Conservation (phyloP, 306 rosid species). For the Amphicarpaea edgeworthii region DNA sequence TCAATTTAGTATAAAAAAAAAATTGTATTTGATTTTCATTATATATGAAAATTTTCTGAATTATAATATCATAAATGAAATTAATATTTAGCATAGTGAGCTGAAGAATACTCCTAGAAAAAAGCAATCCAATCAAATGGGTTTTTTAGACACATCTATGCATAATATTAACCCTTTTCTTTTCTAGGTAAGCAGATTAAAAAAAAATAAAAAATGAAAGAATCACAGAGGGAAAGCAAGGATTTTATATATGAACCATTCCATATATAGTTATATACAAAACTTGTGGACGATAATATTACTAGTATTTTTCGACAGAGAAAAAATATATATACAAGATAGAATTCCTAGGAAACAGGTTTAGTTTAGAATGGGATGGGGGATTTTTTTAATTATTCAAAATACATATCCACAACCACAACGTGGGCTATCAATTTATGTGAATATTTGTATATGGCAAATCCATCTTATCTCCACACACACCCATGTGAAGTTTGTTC, state of each 20-base stretch:
- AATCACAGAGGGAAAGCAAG: background rate
- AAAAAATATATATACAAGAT: background rate
- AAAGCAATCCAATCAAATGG: no score
- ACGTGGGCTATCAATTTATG: background rate
- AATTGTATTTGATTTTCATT: no score
- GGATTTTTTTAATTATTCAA: background rate
- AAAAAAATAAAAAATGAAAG: background rate
- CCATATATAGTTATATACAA: background rate
- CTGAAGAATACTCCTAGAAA: no score
- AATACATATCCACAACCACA: background rate
- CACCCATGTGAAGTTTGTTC: conserved; percentile 12
- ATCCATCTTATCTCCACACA: background rate
- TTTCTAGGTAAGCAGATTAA: background rate
- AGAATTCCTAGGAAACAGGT: background rate
- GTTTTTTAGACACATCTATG: background rate
- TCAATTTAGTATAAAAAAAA: no score
- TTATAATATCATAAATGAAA: no score
- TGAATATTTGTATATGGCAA: background rate
- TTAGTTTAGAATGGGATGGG: background rate
- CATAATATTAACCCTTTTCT: background rate
- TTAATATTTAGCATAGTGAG: no score
- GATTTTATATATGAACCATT: background rate
- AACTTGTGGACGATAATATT: conserved; percentile 5
- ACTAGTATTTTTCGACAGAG: background rate
- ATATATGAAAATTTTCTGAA: no score